Percentiles rank a stretch among this genome's conserved stretches.
These are phyloP conservation scores for Pisolithus sp. DNA, from an alignment of 768 basidiomycete species.

Conservation along the genomic window DNA sequence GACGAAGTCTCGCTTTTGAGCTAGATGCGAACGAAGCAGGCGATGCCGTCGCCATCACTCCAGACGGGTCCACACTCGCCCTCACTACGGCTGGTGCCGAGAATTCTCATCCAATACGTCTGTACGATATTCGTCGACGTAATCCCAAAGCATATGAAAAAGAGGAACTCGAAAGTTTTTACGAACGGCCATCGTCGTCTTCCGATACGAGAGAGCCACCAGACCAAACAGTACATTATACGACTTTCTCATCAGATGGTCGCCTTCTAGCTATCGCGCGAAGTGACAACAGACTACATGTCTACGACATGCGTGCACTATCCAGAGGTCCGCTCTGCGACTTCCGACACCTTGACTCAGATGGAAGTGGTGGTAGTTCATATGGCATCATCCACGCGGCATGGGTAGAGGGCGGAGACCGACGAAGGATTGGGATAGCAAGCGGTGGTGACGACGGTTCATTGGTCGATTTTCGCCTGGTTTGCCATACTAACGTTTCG, in stretches of 20 bases:
- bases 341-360: slow-evolving; percentile 42
- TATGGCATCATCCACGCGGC: slow-evolving; percentile 48
- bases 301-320: slow-evolving; percentile 59
- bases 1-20: slow-evolving; percentile 16
- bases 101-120: slow-evolving; percentile 32
- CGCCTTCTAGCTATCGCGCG: slow-evolving; percentile 55
- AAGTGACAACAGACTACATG: slow-evolving; percentile 49
- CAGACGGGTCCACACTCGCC: slow-evolving; percentile 33
- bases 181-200: neutral
- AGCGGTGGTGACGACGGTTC: slow-evolving; percentile 63
- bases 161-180: slow-evolving; percentile 33
- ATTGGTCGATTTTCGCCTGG: slow-evolving; percentile 9
- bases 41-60: slow-evolving; percentile 43
- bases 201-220: slow-evolving; percentile 7
- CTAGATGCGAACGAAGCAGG: slow-evolving; percentile 48
- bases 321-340: slow-evolving; percentile 38
- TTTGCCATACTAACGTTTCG: slow-evolving; percentile 1
- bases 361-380: slow-evolving; percentile 18
- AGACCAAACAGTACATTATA: slow-evolving; percentile 41
- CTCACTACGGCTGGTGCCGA: slow-evolving; percentile 25
- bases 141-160: slow-evolving; percentile 20
- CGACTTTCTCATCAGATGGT: slow-evolving; percentile 54
- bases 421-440: slow-evolving; percentile 40
- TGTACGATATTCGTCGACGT: slow-evolving; percentile 46
- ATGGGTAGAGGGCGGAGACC: slow-evolving; percentile 43